A percentile compares a stretch with the other conserved stretches of the same genome.
Conservation (phyloP, 345 rosid species). For the Citrus mangshanensis region DNA sequence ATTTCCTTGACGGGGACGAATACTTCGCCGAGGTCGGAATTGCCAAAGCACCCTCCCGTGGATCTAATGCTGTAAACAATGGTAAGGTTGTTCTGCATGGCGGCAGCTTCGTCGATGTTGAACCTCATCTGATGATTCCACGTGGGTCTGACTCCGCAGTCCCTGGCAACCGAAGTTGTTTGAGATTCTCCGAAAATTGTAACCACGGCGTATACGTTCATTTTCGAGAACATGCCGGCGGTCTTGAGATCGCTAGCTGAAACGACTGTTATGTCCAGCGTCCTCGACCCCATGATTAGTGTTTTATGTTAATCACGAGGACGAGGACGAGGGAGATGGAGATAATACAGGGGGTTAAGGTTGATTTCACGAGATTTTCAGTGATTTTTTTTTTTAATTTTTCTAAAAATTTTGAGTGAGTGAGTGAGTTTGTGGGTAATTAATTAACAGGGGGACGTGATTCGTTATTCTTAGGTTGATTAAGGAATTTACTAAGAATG, state of each 20-base stretch:
- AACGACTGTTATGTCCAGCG: constrained; percentile 46
- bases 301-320: background rate
- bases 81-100: constrained; percentile 36
- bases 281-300: constrained; percentile 50
- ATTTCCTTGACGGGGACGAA: constrained; percentile 56
- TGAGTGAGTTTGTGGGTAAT: background rate
- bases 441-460: background rate
- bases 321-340: background rate
- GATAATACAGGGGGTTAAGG: background rate
- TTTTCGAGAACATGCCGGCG: constrained; percentile 48
- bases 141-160: constrained; percentile 45
- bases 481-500: background rate
- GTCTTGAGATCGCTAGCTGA: constrained; percentile 58
- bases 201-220: constrained; percentile 59
- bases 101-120: constrained; percentile 46
- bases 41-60: constrained; percentile 39
- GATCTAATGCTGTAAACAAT: constrained; percentile 42
- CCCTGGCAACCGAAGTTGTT: constrained; percentile 47
- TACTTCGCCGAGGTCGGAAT: constrained; percentile 46
- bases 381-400: too few species aligned
- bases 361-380: background rate
- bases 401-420: background rate
- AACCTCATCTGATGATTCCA: constrained; percentile 58
- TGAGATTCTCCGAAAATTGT: constrained; percentile 42
- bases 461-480: too few species aligned